Percentiles rank a stretch among this genome's conserved stretches.
Evolutionary conservation across 2,329 filamentous ascomycete genomes (phyloP).

Genomic region (Aspergillus versicolor): DNA sequence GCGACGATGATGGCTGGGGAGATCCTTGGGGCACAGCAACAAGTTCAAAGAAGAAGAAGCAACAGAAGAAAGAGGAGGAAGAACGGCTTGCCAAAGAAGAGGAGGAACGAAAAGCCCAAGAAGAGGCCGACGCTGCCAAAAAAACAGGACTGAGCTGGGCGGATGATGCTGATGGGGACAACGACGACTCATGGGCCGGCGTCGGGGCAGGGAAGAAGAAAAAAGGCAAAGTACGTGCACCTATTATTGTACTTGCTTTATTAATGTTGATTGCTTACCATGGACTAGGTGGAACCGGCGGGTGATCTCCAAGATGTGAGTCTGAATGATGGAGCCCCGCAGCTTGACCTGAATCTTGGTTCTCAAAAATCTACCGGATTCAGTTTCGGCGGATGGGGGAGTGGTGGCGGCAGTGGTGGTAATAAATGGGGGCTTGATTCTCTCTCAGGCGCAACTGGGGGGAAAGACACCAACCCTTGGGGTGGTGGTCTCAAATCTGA

Average conservation of each 20-base stretch:
- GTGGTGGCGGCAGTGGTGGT: conserved; percentile 57
- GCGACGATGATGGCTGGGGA: conserved; percentile 40
- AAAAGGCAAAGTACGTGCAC: conserved; percentile 52
- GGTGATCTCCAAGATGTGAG: conserved; percentile 64
- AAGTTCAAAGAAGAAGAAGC: conserved; percentile 35
- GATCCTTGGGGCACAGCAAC: conserved; percentile 37
- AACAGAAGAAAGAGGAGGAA: conserved; percentile 33
- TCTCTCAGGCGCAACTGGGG: conserved; percentile 30
- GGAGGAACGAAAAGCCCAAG: conserved; percentile 28
- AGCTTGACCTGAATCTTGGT: conserved; percentile 57
- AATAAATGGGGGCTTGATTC: conserved; percentile 47
- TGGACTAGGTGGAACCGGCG: conserved; percentile 26
- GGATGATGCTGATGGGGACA: conserved; percentile 42
- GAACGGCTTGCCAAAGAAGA: conserved; percentile 27
- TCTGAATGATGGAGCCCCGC: conserved; percentile 60
- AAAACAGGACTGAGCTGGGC: conserved; percentile 45
- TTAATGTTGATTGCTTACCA: neutral
- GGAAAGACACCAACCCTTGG: conserved; percentile 44
- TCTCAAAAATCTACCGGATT: conserved; percentile 39
- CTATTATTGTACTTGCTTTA: neutral
- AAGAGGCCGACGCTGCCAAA: conserved; percentile 33
- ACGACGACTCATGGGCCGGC: conserved; percentile 54
- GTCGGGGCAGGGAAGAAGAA: conserved; percentile 58
- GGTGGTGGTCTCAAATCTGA: conserved; percentile 36
- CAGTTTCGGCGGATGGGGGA: conserved; percentile 59